Conservation (phyloP, 345 rosid species). For the Raphanus sativus region DNA sequence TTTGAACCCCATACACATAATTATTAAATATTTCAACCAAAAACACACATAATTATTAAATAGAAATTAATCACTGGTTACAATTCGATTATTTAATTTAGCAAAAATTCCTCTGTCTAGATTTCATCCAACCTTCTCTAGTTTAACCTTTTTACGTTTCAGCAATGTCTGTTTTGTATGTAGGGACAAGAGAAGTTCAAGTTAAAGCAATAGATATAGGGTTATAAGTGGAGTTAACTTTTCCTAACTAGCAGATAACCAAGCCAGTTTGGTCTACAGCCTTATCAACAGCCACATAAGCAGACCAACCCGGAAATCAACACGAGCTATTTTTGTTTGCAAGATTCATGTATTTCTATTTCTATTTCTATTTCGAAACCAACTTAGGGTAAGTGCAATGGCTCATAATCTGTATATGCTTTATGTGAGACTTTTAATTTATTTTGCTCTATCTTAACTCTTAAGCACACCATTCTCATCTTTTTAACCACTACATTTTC, state of each 20-base stretch:
- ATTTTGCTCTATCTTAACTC: not conserved
- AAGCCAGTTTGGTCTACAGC: not conserved
- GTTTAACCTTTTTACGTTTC: no score
- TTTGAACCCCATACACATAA: not conserved
- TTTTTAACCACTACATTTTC: not conserved
- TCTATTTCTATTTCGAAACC: not conserved
- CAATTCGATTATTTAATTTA: no score
- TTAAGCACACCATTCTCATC: constrained; percentile 2
- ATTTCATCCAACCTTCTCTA: no score
- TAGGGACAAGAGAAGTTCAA: no score
- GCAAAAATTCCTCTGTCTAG: no score
- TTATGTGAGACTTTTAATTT: not conserved
- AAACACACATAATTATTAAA: not conserved
- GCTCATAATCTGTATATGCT: not conserved
- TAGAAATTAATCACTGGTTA: not conserved
- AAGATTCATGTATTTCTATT: constrained; percentile 1
- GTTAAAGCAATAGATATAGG: no score
- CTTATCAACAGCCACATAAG: not conserved
- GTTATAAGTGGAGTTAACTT: not conserved
- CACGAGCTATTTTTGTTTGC: not conserved
- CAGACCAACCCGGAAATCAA: no score
- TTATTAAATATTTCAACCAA: no score
- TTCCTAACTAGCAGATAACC: not conserved
- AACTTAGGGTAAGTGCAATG: constrained; percentile 1
- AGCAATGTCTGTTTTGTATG: no score